Base-by-base conservation (phyloP, 1,139 yeast genomes). In the Entelexis sorbosivorans region DNA sequence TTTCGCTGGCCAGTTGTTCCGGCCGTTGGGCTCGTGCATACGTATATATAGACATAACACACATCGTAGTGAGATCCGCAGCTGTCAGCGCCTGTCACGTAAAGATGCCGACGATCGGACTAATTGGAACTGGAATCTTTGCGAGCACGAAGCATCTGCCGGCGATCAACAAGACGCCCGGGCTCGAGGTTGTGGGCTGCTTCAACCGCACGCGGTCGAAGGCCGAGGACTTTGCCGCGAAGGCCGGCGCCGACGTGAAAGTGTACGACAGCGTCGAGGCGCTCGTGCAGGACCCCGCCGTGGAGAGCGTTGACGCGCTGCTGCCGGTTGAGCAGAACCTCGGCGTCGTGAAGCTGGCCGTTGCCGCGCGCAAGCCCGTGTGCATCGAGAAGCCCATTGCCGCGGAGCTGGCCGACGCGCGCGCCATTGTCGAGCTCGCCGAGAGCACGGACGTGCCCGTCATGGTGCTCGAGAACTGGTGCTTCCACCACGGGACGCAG, bases 331-430 rank as follows among this genome's bases (percentile, higher is more conserved):
- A 86, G 66, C 76, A 68, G 71, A 89, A 87, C 64, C 70, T 79
- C 47, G 78, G 73, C 44, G 80, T 80, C 4, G 82, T 87, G 38
- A 71, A 76, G 61, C 69, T 71, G 58, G 86, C 86, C 6, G 71
- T 86, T 52, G 74, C 76, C 48, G 74, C 83, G 61, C 77, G 79
- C 51, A 89, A 87, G 69, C 93, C 95, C 48, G 73, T 87, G 48
- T 73, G 79, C 43, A 69, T 89, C 60, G 97, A 89, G 66, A 89
- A 89, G 69, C 97, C 96, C 58, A 81, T 89, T 65, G 93, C 96
- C 43, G 94, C 95, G 46, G 81, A 77, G 58, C 66, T 89, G 61
- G 74, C 73, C 10, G 95, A 86, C 65, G 96, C 96, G 17, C 73
- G 73, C 57, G 81, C 83, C 65, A 78, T 89, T 56, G 96, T 87